These are phyloP conservation scores for Dothidotthia symphoricarpi DNA, from an alignment of 2,329 filamentous ascomycete species.

Conservation along the genomic window DNA sequence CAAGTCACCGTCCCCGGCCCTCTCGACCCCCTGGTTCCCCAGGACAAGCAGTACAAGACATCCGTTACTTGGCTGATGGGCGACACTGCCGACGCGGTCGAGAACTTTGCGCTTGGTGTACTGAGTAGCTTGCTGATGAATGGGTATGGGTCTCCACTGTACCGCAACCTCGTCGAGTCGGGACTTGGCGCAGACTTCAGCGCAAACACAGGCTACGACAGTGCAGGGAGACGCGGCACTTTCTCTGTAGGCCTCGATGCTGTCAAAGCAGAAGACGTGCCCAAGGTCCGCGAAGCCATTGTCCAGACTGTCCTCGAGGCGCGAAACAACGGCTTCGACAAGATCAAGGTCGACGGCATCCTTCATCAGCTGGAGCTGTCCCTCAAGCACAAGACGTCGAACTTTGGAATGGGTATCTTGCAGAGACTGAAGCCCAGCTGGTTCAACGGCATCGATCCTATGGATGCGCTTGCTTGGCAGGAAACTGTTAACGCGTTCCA, in stretches of 20 bases:
- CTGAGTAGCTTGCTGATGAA: constrained; percentile 83
- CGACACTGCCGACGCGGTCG: constrained; percentile 75
- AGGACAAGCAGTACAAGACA: constrained; percentile 87
- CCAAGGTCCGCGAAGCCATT: constrained; percentile 72
- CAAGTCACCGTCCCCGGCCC: constrained; percentile 75
- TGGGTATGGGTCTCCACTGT: constrained; percentile 92
- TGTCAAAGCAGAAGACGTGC: constrained; percentile 76
- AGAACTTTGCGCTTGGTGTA: constrained; percentile 83
- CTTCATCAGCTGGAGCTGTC: constrained; percentile 91
- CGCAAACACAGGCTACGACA: constrained; percentile 89
- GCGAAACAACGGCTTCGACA: constrained; percentile 75
- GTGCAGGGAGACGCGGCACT: constrained; percentile 71
- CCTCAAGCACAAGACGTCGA: constrained; percentile 93
- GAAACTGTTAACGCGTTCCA: constrained; percentile 83
- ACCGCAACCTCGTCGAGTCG: constrained; percentile 82
- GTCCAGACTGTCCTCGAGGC: constrained; percentile 69
- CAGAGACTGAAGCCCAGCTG: constrained; percentile 86
- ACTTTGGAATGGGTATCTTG: constrained; percentile 88
- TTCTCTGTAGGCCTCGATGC: constrained; percentile 91
- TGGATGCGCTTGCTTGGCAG: constrained; percentile 88
- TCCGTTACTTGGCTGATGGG: constrained; percentile 91
- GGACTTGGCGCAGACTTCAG: constrained; percentile 92
- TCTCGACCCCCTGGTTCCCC: constrained; percentile 79
- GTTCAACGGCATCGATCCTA: constrained; percentile 94
- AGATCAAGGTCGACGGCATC: constrained; percentile 87